Base-by-base conservation (phyloP, 2,329 filamentous ascomycete species). In the Teratosphaeria destructans region DNA sequence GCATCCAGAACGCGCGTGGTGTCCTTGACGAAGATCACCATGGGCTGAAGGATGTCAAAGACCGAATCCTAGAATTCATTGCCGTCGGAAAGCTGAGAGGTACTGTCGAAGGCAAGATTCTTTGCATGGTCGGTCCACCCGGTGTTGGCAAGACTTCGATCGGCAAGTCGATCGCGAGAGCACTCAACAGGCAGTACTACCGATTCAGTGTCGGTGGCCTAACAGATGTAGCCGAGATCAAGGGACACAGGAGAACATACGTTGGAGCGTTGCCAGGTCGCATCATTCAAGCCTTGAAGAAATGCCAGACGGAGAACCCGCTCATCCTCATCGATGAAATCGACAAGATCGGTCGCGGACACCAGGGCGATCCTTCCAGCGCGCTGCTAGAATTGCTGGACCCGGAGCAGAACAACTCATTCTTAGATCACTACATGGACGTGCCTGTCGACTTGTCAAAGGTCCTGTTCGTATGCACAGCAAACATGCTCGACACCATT, bases 91-190 rank as follows among this genome's bases (percentile, higher is more conserved):
- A 99, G 77, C 85, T 99, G 32, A 87, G 94, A 55, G 94, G 95
- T 49, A 96, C 93, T 0, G 94, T 99, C 0, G 94, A 99, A 75
- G 94, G 94, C 72, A 99, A 99, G 78, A 99, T 99, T 58, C 79
- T 99, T 47, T 99, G 94, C 76, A 93, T 99, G 71, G 95, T 99
- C 59, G 94, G 94, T 0, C 94, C 94, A 57, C 94, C 94, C 19
- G 94, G 94, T 79, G 94, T 99, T 29, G 94, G 94, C 68, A 99
- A 99, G 80, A 99, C 94, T 2, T 96, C 92, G 74, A 99, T 99
- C 66, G 94, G 94, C 72, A 99, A 99, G 75, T 97, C 92, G 0
- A 96, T 99, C 68, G 94, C 94, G 16, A 85, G 93, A 59, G 95
- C 94, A 32, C 79, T 99, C 60, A 96, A 96, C 76, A 83, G 95